A percentile compares a stretch with the other conserved stretches of the same genome.
Conservation (phyloP, 805 yeast genomes). For the Cyberlindnera maritima region DNA sequence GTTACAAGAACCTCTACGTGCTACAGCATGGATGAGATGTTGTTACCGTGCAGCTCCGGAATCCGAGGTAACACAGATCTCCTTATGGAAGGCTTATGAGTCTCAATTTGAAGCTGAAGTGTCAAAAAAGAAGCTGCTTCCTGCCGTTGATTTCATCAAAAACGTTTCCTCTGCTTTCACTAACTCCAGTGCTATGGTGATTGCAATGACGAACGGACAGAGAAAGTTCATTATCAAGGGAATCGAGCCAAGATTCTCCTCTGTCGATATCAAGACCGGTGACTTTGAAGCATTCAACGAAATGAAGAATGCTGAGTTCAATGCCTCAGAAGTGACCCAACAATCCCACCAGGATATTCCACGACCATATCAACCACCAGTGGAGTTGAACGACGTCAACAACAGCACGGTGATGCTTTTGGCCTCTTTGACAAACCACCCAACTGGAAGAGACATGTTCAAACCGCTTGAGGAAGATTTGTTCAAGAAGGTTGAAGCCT, state of each 20-base stretch:
- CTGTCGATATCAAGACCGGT: conserved; percentile 48
- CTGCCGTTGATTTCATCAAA: conserved; percentile 96
- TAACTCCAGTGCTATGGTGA: conserved; percentile 90
- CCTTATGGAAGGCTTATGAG: conserved; percentile 94
- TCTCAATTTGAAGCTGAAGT: conserved; percentile 68
- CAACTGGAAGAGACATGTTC: conserved; percentile 33
- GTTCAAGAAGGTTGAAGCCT: conserved; percentile 31
- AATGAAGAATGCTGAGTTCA: background rate
- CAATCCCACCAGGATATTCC: conserved; percentile 16
- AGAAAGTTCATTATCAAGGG: conserved; percentile 92
- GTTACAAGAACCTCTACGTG: conserved; percentile 82
- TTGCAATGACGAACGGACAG: conserved; percentile 58
- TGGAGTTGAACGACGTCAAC: conserved; percentile 38
- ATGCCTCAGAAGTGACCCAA: conserved; percentile 4
- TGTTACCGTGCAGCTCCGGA: conserved; percentile 75
- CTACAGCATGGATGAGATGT: conserved; percentile 92
- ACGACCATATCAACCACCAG: conserved; percentile 28
- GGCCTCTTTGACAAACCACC: conserved; percentile 32
- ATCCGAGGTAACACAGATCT: conserved; percentile 92
- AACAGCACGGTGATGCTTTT: conserved; percentile 36
- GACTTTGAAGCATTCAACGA: conserved; percentile 37
- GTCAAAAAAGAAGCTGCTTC: conserved; percentile 59
- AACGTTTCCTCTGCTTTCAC: conserved; percentile 89
- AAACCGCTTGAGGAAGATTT: conserved; percentile 31
- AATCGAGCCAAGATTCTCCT: conserved; percentile 75